Evolutionary conservation across 805 yeast genomes (phyloP).

Genomic region (Grigorovia yakushimaensis): DNA sequence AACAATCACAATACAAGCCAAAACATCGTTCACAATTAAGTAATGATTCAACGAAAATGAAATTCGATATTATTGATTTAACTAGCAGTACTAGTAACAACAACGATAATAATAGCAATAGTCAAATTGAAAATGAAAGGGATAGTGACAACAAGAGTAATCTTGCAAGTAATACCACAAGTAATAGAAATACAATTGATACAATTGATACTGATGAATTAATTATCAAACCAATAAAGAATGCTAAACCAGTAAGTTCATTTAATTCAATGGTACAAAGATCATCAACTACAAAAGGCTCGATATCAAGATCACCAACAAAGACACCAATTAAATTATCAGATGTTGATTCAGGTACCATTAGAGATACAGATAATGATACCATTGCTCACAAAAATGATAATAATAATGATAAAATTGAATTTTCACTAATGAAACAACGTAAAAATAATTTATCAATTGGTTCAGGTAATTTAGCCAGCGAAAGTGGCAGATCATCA

Average conservation of each 20-base stretch:
- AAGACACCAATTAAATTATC: not conserved
- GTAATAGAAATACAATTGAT: not conserved
- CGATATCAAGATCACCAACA: not conserved
- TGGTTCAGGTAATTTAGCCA: constrained; percentile 15
- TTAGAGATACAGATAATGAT: not conserved
- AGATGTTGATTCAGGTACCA: not conserved
- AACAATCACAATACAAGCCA: not conserved
- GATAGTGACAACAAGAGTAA: not conserved
- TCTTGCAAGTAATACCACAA: not conserved
- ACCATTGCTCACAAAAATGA: not conserved
- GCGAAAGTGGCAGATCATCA: constrained; percentile 8
- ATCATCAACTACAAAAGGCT: not conserved
- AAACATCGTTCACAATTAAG: not conserved
- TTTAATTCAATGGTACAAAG: constrained; percentile 7
- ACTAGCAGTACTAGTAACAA: not conserved
- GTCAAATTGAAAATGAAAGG: too few species aligned
- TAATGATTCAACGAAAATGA: not conserved
- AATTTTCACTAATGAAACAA: constrained; percentile 9
- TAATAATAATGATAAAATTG: constrained; percentile 1
- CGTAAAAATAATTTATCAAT: constrained; percentile 7
- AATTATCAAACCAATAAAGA: constrained; percentile 11
- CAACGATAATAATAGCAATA: not conserved
- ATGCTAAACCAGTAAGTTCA: constrained; percentile 18
- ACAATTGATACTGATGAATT: constrained; percentile 4
- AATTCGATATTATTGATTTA: not conserved